A percentile compares a stretch with the other conserved stretches of the same genome.
phyloP scores from a whole-genome alignment of 2,329 filamentous ascomycete species.

The Teratosphaeria destructans region DNA sequence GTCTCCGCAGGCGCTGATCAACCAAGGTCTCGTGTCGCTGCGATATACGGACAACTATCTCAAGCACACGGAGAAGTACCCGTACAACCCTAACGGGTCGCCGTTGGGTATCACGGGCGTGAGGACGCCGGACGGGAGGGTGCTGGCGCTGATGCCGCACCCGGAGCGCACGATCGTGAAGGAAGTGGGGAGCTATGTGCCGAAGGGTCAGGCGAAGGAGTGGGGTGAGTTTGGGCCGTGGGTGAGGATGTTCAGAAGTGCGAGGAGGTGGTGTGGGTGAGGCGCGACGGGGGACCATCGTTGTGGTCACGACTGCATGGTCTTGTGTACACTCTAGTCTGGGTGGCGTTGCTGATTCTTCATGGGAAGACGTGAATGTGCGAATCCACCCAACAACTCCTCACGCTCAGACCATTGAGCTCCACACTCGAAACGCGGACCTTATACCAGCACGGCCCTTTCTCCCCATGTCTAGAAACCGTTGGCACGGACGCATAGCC shows the following conservation, averaged over 20 bases:
- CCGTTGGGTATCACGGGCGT: slow-evolving; percentile 73
- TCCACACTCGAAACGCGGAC: no score
- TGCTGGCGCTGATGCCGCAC: slow-evolving; percentile 87
- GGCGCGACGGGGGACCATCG: no score
- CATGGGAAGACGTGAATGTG: no score
- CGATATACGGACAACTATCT: slow-evolving; percentile 78
- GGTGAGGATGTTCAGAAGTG: slow-evolving; percentile 77
- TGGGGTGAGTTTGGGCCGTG: slow-evolving; percentile 81
- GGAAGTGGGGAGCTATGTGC: slow-evolving; percentile 66
- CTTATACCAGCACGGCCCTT: no score
- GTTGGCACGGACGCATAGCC: no score
- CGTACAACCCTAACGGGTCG: slow-evolving; percentile 81
- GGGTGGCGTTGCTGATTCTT: no score
- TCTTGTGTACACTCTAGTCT: no score
- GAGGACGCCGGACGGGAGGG: slow-evolving; percentile 63
- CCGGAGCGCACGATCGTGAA: slow-evolving; percentile 80
- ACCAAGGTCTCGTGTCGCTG: slow-evolving; percentile 61
- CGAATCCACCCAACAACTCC: no score
- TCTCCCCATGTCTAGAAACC: no score
- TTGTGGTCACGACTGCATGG: no score
- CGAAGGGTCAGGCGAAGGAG: slow-evolving; percentile 50
- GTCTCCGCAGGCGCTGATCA: slow-evolving; percentile 44
- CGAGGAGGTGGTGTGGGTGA: slow-evolving; percentile 56
- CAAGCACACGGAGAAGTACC: slow-evolving; percentile 69
- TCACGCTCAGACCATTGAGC: no score